Conservation (phyloP, 1,139 yeast genomes). For the Nematodospora anomalae region DNA sequence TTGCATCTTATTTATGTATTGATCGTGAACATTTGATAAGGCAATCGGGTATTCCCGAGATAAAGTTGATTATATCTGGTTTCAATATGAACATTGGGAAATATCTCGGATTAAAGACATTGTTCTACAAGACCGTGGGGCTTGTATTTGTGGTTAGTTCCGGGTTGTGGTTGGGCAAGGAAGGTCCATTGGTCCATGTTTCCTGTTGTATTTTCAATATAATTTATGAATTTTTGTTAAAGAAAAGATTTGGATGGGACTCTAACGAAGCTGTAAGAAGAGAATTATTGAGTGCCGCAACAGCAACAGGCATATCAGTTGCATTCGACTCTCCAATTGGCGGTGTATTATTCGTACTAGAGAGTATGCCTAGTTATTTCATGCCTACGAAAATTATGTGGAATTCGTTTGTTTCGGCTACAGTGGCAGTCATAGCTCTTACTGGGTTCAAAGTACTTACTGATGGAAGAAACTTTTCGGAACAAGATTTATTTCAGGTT, state of each 20-base stretch:
- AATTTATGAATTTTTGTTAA: conserved; percentile 32
- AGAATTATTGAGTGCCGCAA: conserved; percentile 76
- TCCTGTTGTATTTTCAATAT: conserved; percentile 60
- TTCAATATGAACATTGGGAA: conserved; percentile 41
- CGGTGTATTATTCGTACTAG: conserved; percentile 85
- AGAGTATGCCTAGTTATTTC: conserved; percentile 64
- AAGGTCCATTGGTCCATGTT: conserved; percentile 90
- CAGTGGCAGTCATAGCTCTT: conserved; percentile 66
- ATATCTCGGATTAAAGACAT: conserved; percentile 49
- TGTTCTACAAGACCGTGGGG: conserved; percentile 53
- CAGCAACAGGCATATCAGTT: conserved; percentile 91
- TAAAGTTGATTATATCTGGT: conserved; percentile 64
- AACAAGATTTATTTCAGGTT: conserved; percentile 62
- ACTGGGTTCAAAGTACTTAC: conserved; percentile 60
- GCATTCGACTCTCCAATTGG: conserved; percentile 96
- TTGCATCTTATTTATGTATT: conserved; percentile 34
- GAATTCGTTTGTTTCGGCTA: conserved; percentile 79
- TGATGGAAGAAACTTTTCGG: conserved; percentile 49
- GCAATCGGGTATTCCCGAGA: conserved; percentile 72
- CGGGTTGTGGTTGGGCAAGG: conserved; percentile 89
- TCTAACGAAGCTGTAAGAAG: conserved; percentile 56
- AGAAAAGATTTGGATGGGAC: conserved; percentile 23
- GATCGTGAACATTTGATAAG: conserved; percentile 45
- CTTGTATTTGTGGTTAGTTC: conserved; percentile 69
- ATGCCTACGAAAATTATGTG: conserved; percentile 69